Conservation (phyloP, 139 green algal genomes). For the Diplosphaera chodatii region DNA sequence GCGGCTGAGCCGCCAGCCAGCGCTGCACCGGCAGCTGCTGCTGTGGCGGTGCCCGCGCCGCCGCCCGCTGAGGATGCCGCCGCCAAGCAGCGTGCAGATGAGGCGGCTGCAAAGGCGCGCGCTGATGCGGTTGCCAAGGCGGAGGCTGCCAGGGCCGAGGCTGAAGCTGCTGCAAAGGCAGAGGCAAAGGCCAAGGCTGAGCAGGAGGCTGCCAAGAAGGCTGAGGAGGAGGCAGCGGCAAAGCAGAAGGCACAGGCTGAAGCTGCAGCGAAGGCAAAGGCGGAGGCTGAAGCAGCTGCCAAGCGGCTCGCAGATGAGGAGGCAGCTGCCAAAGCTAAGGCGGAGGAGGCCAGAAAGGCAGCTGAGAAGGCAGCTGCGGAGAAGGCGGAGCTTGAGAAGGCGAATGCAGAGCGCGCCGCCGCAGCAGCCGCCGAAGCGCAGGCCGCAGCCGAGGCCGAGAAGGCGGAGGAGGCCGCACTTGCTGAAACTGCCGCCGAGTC, state of each 20-base stretch:
- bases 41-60: too few relatives aligned
- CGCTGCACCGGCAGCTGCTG: too few relatives aligned
- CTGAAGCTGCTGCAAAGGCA: too few relatives aligned
- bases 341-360: constrained; percentile 11
- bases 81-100: too few relatives aligned
- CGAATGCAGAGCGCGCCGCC: background rate
- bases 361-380: constrained; percentile 14
- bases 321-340: too few relatives aligned
- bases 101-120: too few relatives aligned
- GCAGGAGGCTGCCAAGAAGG: background rate
- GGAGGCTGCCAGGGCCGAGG: too few relatives aligned
- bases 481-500: background rate
- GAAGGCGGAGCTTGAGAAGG: background rate
- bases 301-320: too few relatives aligned
- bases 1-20: too few relatives aligned
- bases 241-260: constrained; percentile 2
- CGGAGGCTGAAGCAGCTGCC: background rate
- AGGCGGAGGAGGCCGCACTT: background rate
- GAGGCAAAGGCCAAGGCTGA: background rate
- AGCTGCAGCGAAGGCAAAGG: background rate
- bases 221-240: background rate
- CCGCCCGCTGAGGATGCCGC: too few relatives aligned
- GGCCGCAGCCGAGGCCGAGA: background rate
- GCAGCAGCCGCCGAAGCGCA: background rate
- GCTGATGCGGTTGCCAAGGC: too few relatives aligned